Evolutionary conservation across 2,329 filamentous ascomycete genomes (phyloP).

Genomic region (Pyrenochaeta sp.): DNA sequence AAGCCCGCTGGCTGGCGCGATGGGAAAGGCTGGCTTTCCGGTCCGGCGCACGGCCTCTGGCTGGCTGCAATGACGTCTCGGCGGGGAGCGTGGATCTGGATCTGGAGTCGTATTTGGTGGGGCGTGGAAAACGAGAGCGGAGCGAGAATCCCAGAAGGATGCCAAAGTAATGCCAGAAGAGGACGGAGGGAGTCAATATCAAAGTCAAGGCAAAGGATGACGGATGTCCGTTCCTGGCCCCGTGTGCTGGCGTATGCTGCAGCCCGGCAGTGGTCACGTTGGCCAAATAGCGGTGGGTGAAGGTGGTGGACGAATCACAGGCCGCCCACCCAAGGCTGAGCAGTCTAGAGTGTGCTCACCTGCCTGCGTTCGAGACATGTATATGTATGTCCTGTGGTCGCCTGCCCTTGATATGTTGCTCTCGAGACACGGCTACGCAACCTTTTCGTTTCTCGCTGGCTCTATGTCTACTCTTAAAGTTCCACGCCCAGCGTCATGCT

Average conservation of each 20-base stretch:
- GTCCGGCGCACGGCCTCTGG: slow-evolving; percentile 27
- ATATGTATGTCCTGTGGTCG: slow-evolving; percentile 15
- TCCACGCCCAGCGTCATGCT: neutral
- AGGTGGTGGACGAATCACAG: slow-evolving; percentile 37
- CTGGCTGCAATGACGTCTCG: slow-evolving; percentile 29
- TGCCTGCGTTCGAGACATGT: slow-evolving; percentile 30
- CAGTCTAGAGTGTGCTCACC: slow-evolving; percentile 31
- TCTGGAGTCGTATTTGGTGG: slow-evolving; percentile 18
- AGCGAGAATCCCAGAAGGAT: slow-evolving; percentile 1
- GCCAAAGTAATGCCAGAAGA: neutral
- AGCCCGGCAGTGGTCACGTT: slow-evolving; percentile 29
- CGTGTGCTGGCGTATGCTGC: slow-evolving; percentile 34
- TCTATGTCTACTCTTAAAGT: neutral
- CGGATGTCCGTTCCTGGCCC: slow-evolving; percentile 28
- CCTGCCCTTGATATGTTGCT: slow-evolving; percentile 6
- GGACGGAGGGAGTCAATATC: slow-evolving; percentile 6
- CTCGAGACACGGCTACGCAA: slow-evolving; percentile 17
- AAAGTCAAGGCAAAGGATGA: slow-evolving; percentile 20
- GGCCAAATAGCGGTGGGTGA: slow-evolving; percentile 33
- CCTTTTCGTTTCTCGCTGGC: neutral
- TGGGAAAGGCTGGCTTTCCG: slow-evolving; percentile 23
- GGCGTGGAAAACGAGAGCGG: slow-evolving; percentile 6
- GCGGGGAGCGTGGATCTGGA: slow-evolving; percentile 14
- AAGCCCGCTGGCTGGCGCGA: slow-evolving; percentile 23
- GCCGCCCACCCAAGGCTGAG: slow-evolving; percentile 31